Evolutionary conservation across 495 filamentous ascomycete species (phyloP).

Genomic region (Oidiodendron maius): DNA sequence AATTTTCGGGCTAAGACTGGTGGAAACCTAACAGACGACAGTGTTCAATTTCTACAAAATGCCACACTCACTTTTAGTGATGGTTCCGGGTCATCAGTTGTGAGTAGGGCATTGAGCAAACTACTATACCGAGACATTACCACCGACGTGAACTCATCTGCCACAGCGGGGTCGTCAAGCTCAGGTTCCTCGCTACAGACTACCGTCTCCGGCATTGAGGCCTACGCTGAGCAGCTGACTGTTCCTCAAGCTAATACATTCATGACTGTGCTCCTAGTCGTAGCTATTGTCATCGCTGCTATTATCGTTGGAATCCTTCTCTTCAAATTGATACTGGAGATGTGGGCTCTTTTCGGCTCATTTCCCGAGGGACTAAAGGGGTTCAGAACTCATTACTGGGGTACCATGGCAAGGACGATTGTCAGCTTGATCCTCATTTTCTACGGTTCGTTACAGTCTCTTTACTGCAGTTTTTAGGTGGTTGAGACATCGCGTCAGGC

Average conservation of each 20-base stretch:
- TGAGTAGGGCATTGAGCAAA: constrained; percentile 51
- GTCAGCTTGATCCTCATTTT: constrained; percentile 86
- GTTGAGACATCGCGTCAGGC: not conserved
- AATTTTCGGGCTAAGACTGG: constrained; percentile 73
- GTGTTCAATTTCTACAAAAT: constrained; percentile 66
- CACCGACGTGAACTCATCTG: constrained; percentile 18
- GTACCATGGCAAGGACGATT: constrained; percentile 78
- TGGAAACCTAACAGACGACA: constrained; percentile 77
- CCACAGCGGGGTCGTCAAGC: constrained; percentile 30
- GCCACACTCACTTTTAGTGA: constrained; percentile 61
- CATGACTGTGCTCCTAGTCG: constrained; percentile 89
- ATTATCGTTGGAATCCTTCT: constrained; percentile 84
- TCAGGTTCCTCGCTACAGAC: constrained; percentile 22
- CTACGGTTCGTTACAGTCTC: constrained; percentile 43
- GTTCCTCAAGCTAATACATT: constrained; percentile 90
- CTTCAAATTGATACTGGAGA: constrained; percentile 86
- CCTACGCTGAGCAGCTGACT: constrained; percentile 67
- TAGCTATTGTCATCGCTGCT: constrained; percentile 77
- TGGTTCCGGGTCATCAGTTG: constrained; percentile 33
- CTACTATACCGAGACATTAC: constrained; percentile 43
- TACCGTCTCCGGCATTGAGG: constrained; percentile 54
- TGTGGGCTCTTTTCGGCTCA: constrained; percentile 82
- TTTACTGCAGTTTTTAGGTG: not conserved
- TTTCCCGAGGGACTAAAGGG: constrained; percentile 76
- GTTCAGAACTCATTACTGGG: constrained; percentile 97